Evolutionary conservation across 495 filamentous ascomycete genomes (phyloP), one percentile per base, ranked within the genome.

Genomic region (Penicillium pulvis): DNA sequence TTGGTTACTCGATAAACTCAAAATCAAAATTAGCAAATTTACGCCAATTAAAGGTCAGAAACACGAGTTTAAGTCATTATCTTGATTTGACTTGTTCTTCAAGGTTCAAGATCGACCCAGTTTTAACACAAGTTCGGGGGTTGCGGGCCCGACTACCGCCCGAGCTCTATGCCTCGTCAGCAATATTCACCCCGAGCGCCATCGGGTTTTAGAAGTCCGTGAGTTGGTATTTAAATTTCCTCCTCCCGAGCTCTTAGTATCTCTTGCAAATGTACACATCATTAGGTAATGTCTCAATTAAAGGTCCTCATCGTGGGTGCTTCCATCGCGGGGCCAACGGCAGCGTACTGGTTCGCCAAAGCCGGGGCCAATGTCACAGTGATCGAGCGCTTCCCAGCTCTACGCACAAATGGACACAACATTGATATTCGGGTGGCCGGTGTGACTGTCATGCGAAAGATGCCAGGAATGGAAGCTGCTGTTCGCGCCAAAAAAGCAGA

Each of bases 351-450:
- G 75, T 71, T 85, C 26, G 67, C 77, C 23, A 80, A 77, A 60
- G 69, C 76, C 50, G 79, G 78, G 26, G 74, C 74, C 58, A 49
- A 67, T 28, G 70, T 87, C 55, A 83, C 81, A 12, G 56, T 86
- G 56, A 71, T 85, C 45, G 83, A 86, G 61, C 77, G 80, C 53
- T 77, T 72, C 55, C 66, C 74, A 3, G 10, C 59, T 14, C 64
- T 84, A 10, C 79, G 77, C 17, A 65, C 72, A 1, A 62, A 65
- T 43, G 83, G 84, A n/a, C 81, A 82, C 51, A 73, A 75, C 23
- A 60, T 86, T 56, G 84, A 87, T 61, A 73, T 85, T 19, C 78
- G 79, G 31, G 77, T 68, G 24, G 66, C 66, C 11, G 83, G 79
- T 10, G 64, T 84, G 30, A 69, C 69, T 2, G 65, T 83, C 3